Evolutionary conservation across 2,329 filamentous ascomycete genomes (phyloP).

Genomic region (Nemania abortiva): DNA sequence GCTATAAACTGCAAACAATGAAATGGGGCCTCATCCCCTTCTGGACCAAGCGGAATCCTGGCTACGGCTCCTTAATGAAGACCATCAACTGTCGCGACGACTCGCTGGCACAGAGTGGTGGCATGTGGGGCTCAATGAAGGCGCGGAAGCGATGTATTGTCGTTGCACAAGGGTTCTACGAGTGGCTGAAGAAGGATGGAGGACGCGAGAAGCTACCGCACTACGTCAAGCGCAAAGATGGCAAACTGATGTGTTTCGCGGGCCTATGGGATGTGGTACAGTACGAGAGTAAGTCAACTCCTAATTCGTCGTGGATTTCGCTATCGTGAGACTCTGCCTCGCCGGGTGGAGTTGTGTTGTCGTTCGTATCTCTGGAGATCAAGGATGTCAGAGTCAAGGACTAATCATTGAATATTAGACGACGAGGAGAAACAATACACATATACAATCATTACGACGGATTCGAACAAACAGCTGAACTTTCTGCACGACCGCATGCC

Average conservation of each 20-base stretch:
- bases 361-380: not conserved
- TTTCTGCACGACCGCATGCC: constrained; percentile 98
- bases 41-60: constrained; percentile 88
- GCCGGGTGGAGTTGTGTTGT: not conserved
- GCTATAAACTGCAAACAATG: constrained; percentile 90
- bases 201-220: constrained; percentile 85
- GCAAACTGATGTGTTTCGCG: constrained; percentile 86
- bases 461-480: constrained; percentile 82
- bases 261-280: constrained; percentile 91
- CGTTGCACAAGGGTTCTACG: constrained; percentile 92
- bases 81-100: constrained; percentile 97
- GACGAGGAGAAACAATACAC: constrained; percentile 80
- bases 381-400: not conserved
- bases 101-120: constrained; percentile 78
- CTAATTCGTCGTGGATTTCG: not conserved
- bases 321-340: not conserved
- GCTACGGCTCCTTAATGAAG: constrained; percentile 81
- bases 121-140: constrained; percentile 96
- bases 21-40: constrained; percentile 96
- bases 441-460: constrained; percentile 94
- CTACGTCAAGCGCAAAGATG: constrained; percentile 84
- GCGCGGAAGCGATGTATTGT: constrained; percentile 88
- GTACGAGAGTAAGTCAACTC: constrained; percentile 72
- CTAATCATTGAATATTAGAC: constrained; percentile 37
- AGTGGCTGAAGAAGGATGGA: constrained; percentile 85